Base-by-base conservation (phyloP, 2,329 filamentous ascomycete genomes). In the Penicillium paneum region DNA sequence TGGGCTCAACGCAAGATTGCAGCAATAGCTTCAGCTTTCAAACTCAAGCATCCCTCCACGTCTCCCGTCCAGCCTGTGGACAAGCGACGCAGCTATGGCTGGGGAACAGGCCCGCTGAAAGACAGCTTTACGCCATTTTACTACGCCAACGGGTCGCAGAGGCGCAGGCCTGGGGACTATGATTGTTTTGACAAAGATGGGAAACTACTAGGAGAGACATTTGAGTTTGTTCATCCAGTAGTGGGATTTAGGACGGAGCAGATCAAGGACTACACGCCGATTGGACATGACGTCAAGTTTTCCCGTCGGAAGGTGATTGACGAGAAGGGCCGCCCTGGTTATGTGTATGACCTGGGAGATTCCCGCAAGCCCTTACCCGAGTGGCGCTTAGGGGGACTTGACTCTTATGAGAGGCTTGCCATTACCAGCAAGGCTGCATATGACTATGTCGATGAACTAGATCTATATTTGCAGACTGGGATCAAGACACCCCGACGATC, bases 211-310 rank as follows among this genome's bases (percentile, higher is more conserved):
- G 61, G 56, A 7, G 47, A 62, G 12, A 62, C 58, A 0, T 59
- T 51, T 15, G 61, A 64, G 29, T 59, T 39, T 15, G 44, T 64
- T 10, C 61, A 64, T 28, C 61, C 61, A 1, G 60, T 64, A 3
- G 61, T 64, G 3, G 56, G 62, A 29, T 62, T 53, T 42, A 49
- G 61, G 35, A 29, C 52, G 13, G 44, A 57, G 34, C 48, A 53
- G 19, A 49, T 57, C 38, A 49, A 59, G 36, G 31, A 29, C 0
- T 63, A 63, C 40, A 54, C 40, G 17, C 61, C 61, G 1, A 36
- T 59, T 41, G 36, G 49, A 4, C 15, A 8, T 8, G 38, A 43
- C 15, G 36, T 54, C 21, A 49, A 49, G 5, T 62, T 59, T 35
- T 17, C 49, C 6, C 61, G 61, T 17, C 54, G 55, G 13, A 54